phyloP scores from a whole-genome alignment of 2,329 filamentous ascomycete genomes.

The Scedosporium apiospermum region DNA sequence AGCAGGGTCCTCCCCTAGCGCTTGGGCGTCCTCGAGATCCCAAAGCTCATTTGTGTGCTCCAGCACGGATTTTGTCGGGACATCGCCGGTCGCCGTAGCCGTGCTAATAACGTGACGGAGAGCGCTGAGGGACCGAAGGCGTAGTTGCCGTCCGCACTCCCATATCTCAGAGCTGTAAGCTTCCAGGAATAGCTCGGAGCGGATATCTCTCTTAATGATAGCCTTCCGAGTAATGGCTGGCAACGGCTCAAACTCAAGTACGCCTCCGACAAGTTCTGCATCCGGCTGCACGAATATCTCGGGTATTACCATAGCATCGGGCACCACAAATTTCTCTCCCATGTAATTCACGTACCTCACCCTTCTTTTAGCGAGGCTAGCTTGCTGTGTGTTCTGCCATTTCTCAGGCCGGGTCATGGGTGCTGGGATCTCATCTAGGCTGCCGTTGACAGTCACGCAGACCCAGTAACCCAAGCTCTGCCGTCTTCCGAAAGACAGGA shows the following conservation, averaged over 20 bases:
- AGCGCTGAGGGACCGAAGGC: neutral
- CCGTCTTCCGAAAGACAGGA: conserved; percentile 31
- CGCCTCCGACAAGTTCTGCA: neutral
- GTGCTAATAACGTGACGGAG: neutral
- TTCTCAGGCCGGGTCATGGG: neutral
- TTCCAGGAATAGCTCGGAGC: neutral
- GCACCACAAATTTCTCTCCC: conserved; percentile 24
- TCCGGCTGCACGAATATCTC: conserved; percentile 1
- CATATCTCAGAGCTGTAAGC: neutral
- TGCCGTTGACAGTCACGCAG: conserved; percentile 15
- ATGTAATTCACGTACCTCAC: conserved; percentile 13
- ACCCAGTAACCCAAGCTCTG: conserved; percentile 32
- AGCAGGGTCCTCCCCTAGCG: neutral
- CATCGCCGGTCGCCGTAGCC: neutral
- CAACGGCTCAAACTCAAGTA: conserved; percentile 1
- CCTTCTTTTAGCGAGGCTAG: neutral
- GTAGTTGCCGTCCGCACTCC: neutral
- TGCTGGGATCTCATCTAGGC: neutral
- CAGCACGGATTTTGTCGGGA: neutral
- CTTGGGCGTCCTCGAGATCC: neutral
- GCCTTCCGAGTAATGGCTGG: neutral
- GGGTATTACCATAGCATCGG: conserved; percentile 22
- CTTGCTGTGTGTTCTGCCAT: conserved; percentile 6
- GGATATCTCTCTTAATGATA: conserved; percentile 1
- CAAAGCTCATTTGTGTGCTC: neutral